Evolutionary conservation across 2,329 filamentous ascomycete species (phyloP).

Genomic region (Orbilia quercus): DNA sequence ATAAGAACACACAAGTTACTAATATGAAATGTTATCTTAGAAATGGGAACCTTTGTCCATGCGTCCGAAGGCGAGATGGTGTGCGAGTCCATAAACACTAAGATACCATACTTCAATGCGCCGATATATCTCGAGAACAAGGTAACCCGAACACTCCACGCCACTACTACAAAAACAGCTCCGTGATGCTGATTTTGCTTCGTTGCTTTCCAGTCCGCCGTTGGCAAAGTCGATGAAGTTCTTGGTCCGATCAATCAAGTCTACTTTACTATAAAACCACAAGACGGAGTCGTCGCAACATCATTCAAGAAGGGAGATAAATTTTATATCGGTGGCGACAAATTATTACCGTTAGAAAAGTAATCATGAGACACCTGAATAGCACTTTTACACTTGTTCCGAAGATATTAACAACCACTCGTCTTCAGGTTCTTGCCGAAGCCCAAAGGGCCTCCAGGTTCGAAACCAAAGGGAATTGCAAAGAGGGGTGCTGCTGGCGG

Average conservation of each 20-base stretch:
- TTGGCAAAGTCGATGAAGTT: conserved; percentile 98
- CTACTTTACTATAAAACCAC: conserved; percentile 97
- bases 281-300: conserved; percentile 92
- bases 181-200: conserved; percentile 2
- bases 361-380: conserved; percentile 60
- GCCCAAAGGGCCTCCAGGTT: conserved; percentile 43
- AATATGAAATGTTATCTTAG: conserved; percentile 65
- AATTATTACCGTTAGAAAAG: conserved; percentile 91
- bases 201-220: conserved; percentile 71
- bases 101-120: conserved; percentile 99
- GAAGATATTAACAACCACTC: conserved; percentile 1
- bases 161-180: background rate
- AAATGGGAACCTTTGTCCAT: conserved; percentile 95
- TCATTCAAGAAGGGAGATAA: conserved; percentile 97
- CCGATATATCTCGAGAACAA: conserved; percentile 99
- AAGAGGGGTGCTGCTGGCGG: conserved; percentile 41
- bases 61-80: conserved; percentile 97
- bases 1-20: conserved; percentile 58
- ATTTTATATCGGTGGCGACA: conserved; percentile 95
- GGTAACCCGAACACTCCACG: conserved; percentile 66
- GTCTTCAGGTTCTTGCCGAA: conserved; percentile 42
- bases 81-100: conserved; percentile 92
- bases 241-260: conserved; percentile 97
- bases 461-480: conserved; percentile 49
- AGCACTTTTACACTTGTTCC: background rate